These are phyloP conservation scores for Salvia rosmarinus DNA, from an alignment of 257 asterid genomes.

Conservation along the genomic window DNA sequence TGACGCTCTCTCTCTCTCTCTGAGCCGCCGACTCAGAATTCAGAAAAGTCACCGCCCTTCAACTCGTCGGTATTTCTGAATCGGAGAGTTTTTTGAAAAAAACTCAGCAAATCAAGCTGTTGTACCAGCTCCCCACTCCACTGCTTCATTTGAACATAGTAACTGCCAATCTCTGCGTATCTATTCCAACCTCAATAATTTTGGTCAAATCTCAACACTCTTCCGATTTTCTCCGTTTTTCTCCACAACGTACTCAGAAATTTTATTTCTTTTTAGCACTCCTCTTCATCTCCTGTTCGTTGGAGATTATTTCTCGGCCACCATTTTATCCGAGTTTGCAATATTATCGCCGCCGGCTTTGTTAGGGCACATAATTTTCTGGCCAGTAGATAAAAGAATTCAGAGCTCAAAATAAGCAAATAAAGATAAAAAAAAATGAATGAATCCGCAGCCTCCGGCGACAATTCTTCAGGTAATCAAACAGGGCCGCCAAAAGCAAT, in stretches of 20 bases:
- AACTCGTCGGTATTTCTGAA: slow-evolving; percentile 14
- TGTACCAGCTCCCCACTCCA: neutral
- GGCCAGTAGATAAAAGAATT: slow-evolving; percentile 4
- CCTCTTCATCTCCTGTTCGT: slow-evolving; percentile 11
- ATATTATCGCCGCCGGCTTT: slow-evolving; percentile 7
- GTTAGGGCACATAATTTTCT: neutral
- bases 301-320: neutral
- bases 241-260: slow-evolving; percentile 20
- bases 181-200: slow-evolving; percentile 24
- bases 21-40: slow-evolving; percentile 28
- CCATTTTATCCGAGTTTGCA: neutral
- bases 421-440: slow-evolving; percentile 31
- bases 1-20: neutral
- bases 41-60: neutral
- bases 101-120: neutral
- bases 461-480: slow-evolving; percentile 52
- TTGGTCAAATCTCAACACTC: slow-evolving; percentile 16
- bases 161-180: neutral
- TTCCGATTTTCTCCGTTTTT: slow-evolving; percentile 19
- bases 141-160: neutral
- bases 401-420: slow-evolving; percentile 19
- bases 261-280: neutral
- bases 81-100: slow-evolving; percentile 8
- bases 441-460: slow-evolving; percentile 54
- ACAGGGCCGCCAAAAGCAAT: slow-evolving; percentile 43